phyloP scores from a whole-genome alignment of 169 alveolate genomes.

The Plasmodium inui region DNA sequence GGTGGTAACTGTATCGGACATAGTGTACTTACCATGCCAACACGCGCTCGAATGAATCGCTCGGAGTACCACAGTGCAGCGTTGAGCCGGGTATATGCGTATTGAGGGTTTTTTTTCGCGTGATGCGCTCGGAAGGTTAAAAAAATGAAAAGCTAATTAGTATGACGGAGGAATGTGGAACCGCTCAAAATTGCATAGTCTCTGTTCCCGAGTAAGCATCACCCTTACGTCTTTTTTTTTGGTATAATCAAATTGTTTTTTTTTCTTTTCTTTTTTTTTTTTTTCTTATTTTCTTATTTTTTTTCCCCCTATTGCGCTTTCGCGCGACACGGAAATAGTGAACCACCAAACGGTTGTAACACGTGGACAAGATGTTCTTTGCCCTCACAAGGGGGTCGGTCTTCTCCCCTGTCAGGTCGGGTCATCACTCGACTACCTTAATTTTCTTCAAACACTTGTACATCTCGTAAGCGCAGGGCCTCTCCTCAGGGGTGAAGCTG shows the following conservation, averaged over 20 bases:
- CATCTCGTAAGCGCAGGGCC: constrained; percentile 71
- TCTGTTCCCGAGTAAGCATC: neutral
- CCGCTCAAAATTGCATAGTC: neutral
- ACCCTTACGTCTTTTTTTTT: neutral
- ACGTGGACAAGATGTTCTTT: neutral
- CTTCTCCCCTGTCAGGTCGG: no score
- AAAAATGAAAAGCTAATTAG: neutral
- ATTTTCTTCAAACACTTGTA: constrained; percentile 52
- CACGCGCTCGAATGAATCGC: neutral
- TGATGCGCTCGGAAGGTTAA: neutral
- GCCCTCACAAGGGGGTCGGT: neutral
- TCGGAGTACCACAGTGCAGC: neutral
- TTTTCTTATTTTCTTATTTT: no score
- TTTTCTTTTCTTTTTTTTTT: no score
- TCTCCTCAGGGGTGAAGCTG: constrained; percentile 51
- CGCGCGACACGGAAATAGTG: neutral
- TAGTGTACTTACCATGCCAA: neutral
- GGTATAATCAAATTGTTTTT: neutral
- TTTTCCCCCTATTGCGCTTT: neutral
- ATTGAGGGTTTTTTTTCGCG: neutral
- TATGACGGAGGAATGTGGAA: neutral
- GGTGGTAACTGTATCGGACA: neutral
- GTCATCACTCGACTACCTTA: constrained; percentile 43
- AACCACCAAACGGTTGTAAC: neutral
- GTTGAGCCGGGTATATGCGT: neutral